Evolutionary conservation across 140 eudicot species (phyloP), one percentile per base, ranked within the genome.

Genomic region (Flaveria floridana): DNA sequence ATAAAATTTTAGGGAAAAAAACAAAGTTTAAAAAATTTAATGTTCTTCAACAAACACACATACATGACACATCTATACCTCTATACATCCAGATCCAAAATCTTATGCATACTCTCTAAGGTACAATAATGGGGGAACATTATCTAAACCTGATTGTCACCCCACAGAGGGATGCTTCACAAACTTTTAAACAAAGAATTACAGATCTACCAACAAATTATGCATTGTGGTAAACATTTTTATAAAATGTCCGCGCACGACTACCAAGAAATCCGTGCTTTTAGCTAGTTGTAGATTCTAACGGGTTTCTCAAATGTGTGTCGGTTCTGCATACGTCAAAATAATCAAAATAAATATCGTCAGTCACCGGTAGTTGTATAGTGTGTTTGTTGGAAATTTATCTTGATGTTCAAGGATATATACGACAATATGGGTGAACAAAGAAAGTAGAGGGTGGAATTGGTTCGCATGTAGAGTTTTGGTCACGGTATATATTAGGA

Each of bases 241-340:
- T 19, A 56, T 64, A 75, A 56, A 79, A 71, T 18, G 19, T 72
- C 55, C 58, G 14, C 2, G 50, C 50, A 37, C 73, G 65, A 15
- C 80, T 75, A 50, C 65, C 82, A 78, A 48, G 64, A 53, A 55
- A 15, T 21, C 14, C 72, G 21, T 20, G 59, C 64, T 51, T 51
- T 56, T 23, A 34, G 64, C 83, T 88, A 88, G 76, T 91, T 91
- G 85, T 88, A 91, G 83, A 91, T 91, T 81, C 80, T 85, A 37
- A 91, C 95, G 15, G 97, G 90, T 79, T 88, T 91, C 85, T 91
- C 97, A 79, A 55, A 88, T 21, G 95, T 74, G 76, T 88, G 95
- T 41, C 95, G 95, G 70, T 88, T 91, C 97, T 91, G 89, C 89
- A 83, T 73, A 57, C 48, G 56, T 42, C 70, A 62, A 51, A 37